Evolutionary conservation across 306 rosid species (phyloP), one percentile per base, ranked within the genome.

Genomic region (Rubus idaeus): DNA sequence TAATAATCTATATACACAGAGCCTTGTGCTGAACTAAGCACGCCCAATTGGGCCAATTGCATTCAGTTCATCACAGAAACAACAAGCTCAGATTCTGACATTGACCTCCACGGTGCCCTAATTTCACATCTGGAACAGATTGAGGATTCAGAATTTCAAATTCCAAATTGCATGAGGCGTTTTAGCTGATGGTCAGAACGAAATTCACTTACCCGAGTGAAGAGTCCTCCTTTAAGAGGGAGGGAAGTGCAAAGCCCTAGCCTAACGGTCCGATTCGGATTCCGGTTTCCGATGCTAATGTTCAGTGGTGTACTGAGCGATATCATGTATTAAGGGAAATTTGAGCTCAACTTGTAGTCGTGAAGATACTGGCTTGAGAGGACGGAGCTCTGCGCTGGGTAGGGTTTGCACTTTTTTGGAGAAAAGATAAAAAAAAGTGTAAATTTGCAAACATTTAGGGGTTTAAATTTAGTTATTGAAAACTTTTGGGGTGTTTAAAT

Each of bases 61-160:
- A 56, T 72, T 72, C 62, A 37, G 30, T 20, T 51, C 46, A 35
- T 55, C 39, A 20, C n/a, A 53, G 13, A 72, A 72, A 55, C 65
- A 40, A 2, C 64, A 40, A 72, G 76, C 52, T 55, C 52, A 41
- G 40, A 40, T 72, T 55, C 14, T 53, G 76, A 20, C 52, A 71
- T 41, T 71, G 62, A 20, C 47, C 49, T 23, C 20, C 75, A 71
- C 17, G 47, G 17, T 12, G 37, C 6, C 62, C 51, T n/a, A 41
- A 55, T n/a, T n/a, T 40, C 65, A 39, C 20, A 40, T 53, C 66
- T 55, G 40, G 2, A n/a, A 40, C 49, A 40, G 35, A 53, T 8
- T 12, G 12, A 26, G 16, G 7, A 11, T 6, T 20, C 14, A 12
- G 49, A 40, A 72, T 40, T 39, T 72, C 17, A 72, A 52, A 18